Evolutionary conservation across 2,329 filamentous ascomycete species (phyloP).

Genomic region (Lecanicillium sp.): DNA sequence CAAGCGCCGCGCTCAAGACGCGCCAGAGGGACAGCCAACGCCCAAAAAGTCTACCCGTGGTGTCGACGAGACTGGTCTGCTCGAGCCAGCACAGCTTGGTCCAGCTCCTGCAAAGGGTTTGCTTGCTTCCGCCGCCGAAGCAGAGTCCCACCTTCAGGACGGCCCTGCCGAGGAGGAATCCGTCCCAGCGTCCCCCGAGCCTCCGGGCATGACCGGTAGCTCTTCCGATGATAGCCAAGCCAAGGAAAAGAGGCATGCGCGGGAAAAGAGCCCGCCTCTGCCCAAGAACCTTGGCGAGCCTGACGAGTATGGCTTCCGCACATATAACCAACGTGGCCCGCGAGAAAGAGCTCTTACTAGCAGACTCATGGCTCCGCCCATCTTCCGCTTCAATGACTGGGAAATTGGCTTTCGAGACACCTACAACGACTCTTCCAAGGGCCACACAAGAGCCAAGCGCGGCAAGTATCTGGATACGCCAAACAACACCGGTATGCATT

Average conservation of each 20-base stretch:
- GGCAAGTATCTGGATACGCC: constrained; percentile 46
- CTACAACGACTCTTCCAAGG: constrained; percentile 45
- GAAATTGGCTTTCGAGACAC: constrained; percentile 55
- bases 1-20: constrained; percentile 44
- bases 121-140: constrained; percentile 29
- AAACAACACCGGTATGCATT: constrained; percentile 44
- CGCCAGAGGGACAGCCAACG: constrained; percentile 39
- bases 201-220: constrained; percentile 19
- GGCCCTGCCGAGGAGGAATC: constrained; percentile 25
- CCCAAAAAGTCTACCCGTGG: constrained; percentile 37
- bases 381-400: constrained; percentile 39
- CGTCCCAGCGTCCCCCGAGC: constrained; percentile 26
- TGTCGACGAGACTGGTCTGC: constrained; percentile 19
- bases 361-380: constrained; percentile 39
- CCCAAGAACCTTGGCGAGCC: constrained; percentile 34
- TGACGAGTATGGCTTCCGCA: constrained; percentile 44
- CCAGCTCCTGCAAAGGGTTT: constrained; percentile 28
- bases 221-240: constrained; percentile 14
- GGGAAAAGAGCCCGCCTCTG: constrained; percentile 28
- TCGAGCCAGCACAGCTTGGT: constrained; percentile 16
- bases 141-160: constrained; percentile 24
- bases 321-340: constrained; percentile 31
- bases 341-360: constrained; percentile 39
- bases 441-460: constrained; percentile 42
- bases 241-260: constrained; percentile 20